Evolutionary conservation across 2,329 filamentous ascomycete species (phyloP).

Genomic region (Phyllosticta capitalensis): DNA sequence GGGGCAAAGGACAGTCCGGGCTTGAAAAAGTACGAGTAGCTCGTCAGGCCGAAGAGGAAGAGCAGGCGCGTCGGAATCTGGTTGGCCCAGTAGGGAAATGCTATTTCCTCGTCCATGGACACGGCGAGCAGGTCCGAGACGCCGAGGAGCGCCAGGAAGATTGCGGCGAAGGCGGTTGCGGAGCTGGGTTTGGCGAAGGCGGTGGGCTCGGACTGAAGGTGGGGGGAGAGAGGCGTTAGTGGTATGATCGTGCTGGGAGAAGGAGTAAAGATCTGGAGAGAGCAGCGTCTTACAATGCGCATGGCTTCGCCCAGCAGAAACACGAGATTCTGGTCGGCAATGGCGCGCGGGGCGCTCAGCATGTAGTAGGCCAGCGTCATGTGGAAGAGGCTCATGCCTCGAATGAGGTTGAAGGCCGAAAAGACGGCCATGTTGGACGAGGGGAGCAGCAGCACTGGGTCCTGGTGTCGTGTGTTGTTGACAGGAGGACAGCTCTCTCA

Average conservation of each 20-base stretch:
- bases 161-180: constrained; percentile 55
- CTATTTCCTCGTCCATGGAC: constrained; percentile 33
- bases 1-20: constrained; percentile 27
- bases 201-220: constrained; percentile 50
- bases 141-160: constrained; percentile 57
- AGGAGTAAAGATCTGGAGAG: too few relatives aligned
- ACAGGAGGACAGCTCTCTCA: not conserved
- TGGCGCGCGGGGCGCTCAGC: constrained; percentile 58
- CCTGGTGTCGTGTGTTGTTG: not conserved
- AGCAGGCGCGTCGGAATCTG: constrained; percentile 55
- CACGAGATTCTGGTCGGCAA: constrained; percentile 73
- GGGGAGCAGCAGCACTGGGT: too few relatives aligned
- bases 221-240: constrained; percentile 4
- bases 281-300: constrained; percentile 53
- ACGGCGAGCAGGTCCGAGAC: constrained; percentile 38
- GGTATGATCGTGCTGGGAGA: not conserved
- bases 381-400: constrained; percentile 74
- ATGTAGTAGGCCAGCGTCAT: constrained; percentile 77
- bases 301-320: constrained; percentile 75
- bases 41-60: constrained; percentile 51
- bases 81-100: constrained; percentile 38
- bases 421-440: constrained; percentile 61
- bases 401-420: constrained; percentile 70
- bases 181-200: constrained; percentile 60
- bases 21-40: constrained; percentile 57